These are phyloP conservation scores for Trypanosoma conorhini DNA, from an alignment of 208 protist genomes.

Conservation along the genomic window DNA sequence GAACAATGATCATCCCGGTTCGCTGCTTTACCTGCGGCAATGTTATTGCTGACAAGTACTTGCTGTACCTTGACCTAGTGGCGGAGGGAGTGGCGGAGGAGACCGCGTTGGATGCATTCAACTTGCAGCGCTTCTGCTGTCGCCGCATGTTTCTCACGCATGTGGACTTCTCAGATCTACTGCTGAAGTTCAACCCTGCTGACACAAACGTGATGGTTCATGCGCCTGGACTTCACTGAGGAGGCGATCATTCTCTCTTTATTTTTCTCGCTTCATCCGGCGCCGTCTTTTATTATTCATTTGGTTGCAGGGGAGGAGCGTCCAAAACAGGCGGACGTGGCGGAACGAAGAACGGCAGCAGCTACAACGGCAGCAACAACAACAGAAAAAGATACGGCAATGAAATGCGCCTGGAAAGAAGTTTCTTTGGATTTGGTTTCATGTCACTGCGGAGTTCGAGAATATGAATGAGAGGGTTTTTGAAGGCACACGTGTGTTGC, in stretches of 20 bases:
- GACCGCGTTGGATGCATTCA: constrained; percentile 96
- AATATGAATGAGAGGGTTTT: neutral
- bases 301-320: neutral
- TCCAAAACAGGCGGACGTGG: neutral
- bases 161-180: constrained; percentile 99
- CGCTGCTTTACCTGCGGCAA: constrained; percentile 99
- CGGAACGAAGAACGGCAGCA: neutral
- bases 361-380: neutral
- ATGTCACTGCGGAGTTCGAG: neutral
- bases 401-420: neutral
- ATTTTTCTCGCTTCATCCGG: neutral
- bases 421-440: neutral
- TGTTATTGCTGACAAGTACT: constrained; percentile 99
- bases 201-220: constrained; percentile 68
- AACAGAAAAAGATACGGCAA: neutral
- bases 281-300: neutral
- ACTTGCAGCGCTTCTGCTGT: constrained; percentile 99
- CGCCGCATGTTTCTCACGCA: constrained; percentile 99
- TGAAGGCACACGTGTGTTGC: neutral
- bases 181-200: constrained; percentile 93
- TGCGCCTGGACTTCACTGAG: neutral
- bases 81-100: constrained; percentile 93
- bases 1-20: constrained; percentile 99
- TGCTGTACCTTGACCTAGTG: constrained; percentile 95
- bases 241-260: neutral